phyloP scores from a whole-genome alignment of 768 basidiomycete genomes.

The Podaxis sp. region DNA sequence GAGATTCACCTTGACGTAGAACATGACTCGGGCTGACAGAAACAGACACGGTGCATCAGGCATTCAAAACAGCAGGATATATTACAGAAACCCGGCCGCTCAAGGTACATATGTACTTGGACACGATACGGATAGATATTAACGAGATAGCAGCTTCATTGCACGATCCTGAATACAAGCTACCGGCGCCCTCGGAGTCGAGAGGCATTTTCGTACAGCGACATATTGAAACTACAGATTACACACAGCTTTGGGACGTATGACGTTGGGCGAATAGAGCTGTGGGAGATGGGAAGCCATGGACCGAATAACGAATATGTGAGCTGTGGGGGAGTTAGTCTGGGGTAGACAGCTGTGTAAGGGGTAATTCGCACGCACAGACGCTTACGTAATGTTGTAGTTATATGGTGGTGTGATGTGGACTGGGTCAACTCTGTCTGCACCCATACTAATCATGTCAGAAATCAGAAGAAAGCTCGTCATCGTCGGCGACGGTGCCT shows the following conservation, averaged over 20 bases:
- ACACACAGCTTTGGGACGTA: conserved; percentile 44
- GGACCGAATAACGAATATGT: conserved; percentile 62
- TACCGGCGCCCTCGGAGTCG: conserved; percentile 33
- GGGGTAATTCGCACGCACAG: conserved; percentile 10
- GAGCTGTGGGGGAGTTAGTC: conserved; percentile 33
- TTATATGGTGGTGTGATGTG: conserved; percentile 13
- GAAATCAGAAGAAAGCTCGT: conserved; percentile 99
- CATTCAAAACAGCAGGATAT: conserved; percentile 36
- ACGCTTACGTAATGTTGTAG: conserved; percentile 10
- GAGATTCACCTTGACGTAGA: neutral
- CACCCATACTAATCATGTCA: conserved; percentile 55
- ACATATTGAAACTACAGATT: conserved; percentile 20
- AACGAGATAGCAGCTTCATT: conserved; percentile 34
- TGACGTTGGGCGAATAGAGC: conserved; percentile 50
- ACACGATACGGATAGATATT: neutral
- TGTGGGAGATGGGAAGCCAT: conserved; percentile 70
- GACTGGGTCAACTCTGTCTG: conserved; percentile 8
- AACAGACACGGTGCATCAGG: conserved; percentile 13
- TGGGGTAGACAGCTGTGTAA: conserved; percentile 14
- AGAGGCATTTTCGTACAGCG: conserved; percentile 33
- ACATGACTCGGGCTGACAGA: conserved; percentile 20
- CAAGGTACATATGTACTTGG: conserved; percentile 31
- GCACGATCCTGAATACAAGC: conserved; percentile 46
- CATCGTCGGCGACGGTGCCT: conserved; percentile 98
- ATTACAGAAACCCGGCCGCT: conserved; percentile 43